Conservation (phyloP, 169 alveolate species). For the Eimeria zaria region DNA sequence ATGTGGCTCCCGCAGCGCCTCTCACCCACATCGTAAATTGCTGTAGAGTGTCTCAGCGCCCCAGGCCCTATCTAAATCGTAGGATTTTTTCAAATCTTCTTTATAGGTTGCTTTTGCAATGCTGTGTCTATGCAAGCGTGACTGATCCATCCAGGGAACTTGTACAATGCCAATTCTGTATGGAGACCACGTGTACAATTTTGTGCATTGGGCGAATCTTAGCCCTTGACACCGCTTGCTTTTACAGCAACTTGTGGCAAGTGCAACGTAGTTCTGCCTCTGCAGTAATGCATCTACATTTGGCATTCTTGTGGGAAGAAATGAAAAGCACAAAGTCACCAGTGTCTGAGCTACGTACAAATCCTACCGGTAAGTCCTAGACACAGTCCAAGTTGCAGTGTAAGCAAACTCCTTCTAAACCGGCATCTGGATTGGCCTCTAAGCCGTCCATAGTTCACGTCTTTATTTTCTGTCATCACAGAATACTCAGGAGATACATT, state of each 20-base stretch:
- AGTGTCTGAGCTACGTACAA: neutral
- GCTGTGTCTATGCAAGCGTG: neutral
- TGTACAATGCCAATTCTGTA: no score
- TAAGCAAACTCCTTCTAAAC: neutral
- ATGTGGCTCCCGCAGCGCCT: neutral
- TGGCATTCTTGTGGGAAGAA: neutral
- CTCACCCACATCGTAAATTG: neutral
- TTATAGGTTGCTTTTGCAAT: neutral
- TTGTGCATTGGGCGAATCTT: neutral
- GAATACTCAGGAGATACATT: neutral
- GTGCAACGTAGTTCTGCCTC: neutral
- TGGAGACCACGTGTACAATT: no score
- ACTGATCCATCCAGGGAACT: neutral
- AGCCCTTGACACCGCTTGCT: neutral
- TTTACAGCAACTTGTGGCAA: neutral
- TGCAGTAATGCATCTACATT: neutral
- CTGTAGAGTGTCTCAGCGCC: neutral
- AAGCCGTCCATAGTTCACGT: neutral
- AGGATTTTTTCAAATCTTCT: neutral
- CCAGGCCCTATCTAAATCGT: neutral
- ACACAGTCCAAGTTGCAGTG: neutral
- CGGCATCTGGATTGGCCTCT: neutral
- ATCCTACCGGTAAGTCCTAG: neutral
- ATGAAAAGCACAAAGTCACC: neutral
- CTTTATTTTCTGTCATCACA: neutral